Evolutionary conservation across 345 rosid species (phyloP).

Genomic region (Brassica carinata): DNA sequence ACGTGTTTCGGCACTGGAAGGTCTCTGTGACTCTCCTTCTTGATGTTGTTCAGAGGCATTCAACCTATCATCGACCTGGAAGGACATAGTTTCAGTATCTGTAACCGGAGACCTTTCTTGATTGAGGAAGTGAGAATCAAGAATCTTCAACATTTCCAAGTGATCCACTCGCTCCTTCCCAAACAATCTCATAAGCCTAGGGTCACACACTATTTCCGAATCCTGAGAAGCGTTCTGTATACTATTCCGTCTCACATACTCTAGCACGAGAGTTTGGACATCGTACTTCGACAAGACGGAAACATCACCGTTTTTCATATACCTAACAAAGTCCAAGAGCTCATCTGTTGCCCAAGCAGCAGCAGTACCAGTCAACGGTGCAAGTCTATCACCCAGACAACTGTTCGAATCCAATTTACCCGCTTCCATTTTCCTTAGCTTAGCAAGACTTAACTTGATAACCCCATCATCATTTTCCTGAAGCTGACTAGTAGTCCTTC

Average conservation of each 20-base stretch:
- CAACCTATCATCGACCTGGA: slow-evolving; percentile 22
- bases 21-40: background rate
- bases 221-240: slow-evolving; percentile 65
- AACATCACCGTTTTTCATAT: slow-evolving; percentile 71
- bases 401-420: slow-evolving; percentile 28
- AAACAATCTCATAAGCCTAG: slow-evolving; percentile 67
- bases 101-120: slow-evolving; percentile 48
- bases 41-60: slow-evolving; percentile 9
- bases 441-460: slow-evolving; percentile 45
- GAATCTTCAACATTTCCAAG: slow-evolving; percentile 85
- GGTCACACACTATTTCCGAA: slow-evolving; percentile 66
- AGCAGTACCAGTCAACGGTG: slow-evolving; percentile 34
- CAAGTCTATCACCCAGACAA: slow-evolving; percentile 17
- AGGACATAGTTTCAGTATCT: slow-evolving; percentile 42
- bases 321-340: slow-evolving; percentile 80
- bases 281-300: slow-evolving; percentile 63
- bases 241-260: slow-evolving; percentile 60
- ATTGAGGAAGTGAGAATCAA: slow-evolving; percentile 66
- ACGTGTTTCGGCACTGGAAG: background rate
- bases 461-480: slow-evolving; percentile 49
- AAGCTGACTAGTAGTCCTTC: slow-evolving; percentile 39
- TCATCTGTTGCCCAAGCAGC: slow-evolving; percentile 78
- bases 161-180: slow-evolving; percentile 65
- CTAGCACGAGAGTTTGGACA: slow-evolving; percentile 74
- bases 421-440: slow-evolving; percentile 54